A percentile compares a stretch with the other conserved stretches of the same genome.
phyloP scores from a whole-genome alignment of 257 asterid genomes.

The Ophiorrhiza pumila region DNA sequence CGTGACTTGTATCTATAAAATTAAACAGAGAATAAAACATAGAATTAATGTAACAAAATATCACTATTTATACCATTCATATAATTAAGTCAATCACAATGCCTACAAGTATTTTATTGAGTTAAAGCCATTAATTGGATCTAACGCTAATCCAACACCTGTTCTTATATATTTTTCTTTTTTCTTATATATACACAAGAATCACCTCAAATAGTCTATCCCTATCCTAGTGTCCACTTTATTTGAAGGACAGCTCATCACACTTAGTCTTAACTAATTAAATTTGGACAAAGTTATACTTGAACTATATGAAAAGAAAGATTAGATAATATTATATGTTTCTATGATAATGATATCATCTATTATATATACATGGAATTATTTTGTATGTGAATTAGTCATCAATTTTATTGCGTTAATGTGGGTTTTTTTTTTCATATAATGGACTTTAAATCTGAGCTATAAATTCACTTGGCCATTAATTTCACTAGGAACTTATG shows the following conservation, averaged over 20 bases:
- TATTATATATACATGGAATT: neutral
- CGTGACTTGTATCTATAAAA: no score
- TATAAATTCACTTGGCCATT: no score
- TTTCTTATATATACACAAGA: neutral
- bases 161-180: neutral
- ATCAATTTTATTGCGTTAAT: no score
- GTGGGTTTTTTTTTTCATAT: no score
- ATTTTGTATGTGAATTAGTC: no score
- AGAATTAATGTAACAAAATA: no score
- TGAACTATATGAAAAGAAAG: neutral
- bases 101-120: neutral
- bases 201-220: neutral
- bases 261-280: neutral
- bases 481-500: no score
- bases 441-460: no score
- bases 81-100: no score
- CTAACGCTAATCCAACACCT: neutral
- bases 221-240: neutral
- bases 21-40: no score
- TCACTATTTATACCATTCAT: no score
- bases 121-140: neutral
- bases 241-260: slow-evolving; percentile 4
- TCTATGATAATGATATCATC: neutral
- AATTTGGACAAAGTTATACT: neutral
- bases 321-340: neutral